Evolutionary conservation across 2,329 filamentous ascomycete genomes (phyloP).

Genomic region (Dendrostoma leiphaemia): DNA sequence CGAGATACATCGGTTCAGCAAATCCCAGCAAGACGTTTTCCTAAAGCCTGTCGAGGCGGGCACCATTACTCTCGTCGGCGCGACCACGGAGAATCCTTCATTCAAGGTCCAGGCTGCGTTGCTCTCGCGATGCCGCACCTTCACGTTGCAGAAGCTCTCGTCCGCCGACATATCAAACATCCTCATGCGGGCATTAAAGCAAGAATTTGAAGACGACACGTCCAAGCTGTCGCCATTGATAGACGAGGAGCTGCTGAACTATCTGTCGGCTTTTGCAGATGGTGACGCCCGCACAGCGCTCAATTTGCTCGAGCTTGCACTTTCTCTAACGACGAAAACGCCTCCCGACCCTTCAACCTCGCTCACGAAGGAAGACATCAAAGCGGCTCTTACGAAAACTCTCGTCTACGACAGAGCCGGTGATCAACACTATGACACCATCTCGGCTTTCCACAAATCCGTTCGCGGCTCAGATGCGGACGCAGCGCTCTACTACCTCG

Average conservation of each 20-base stretch:
- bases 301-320: conserved; percentile 85
- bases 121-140: conserved; percentile 85
- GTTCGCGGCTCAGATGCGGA: conserved; percentile 84
- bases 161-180: conserved; percentile 72
- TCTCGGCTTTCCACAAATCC: conserved; percentile 95
- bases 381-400: conserved; percentile 81
- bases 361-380: conserved; percentile 74
- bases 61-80: conserved; percentile 86
- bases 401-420: conserved; percentile 92
- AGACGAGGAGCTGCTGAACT: conserved; percentile 73
- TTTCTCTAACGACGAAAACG: conserved; percentile 62
- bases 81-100: conserved; percentile 94
- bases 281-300: conserved; percentile 91
- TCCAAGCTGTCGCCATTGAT: conserved; percentile 53
- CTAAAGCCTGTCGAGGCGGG: conserved; percentile 89
- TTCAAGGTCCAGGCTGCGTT: conserved; percentile 90
- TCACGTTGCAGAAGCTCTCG: conserved; percentile 75
- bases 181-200: conserved; percentile 68
- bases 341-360: conserved; percentile 22
- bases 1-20: conserved; percentile 90
- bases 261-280: conserved; percentile 83
- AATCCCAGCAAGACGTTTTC: conserved; percentile 93
- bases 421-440: conserved; percentile 97
- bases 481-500: conserved; percentile 90
- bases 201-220: conserved; percentile 48